phyloP scores from a whole-genome alignment of 2,329 filamentous ascomycete species.

The Alternaria panax region DNA sequence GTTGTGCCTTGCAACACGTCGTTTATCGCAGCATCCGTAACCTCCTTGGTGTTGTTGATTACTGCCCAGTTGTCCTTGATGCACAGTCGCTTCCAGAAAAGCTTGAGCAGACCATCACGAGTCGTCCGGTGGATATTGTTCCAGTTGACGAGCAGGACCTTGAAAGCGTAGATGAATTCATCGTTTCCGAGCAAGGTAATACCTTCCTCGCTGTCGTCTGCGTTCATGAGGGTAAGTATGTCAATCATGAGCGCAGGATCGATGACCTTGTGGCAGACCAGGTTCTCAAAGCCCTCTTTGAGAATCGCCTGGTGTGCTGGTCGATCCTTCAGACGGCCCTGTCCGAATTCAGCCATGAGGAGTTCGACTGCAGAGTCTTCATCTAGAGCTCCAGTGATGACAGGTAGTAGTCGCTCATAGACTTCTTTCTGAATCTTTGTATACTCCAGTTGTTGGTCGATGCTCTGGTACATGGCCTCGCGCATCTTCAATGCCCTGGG shows the following conservation, averaged over 20 bases:
- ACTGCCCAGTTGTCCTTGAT: slow-evolving; percentile 84
- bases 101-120: slow-evolving; percentile 59
- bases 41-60: slow-evolving; percentile 78
- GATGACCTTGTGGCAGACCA: slow-evolving; percentile 76
- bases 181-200: slow-evolving; percentile 55
- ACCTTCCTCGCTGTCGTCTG: slow-evolving; percentile 52
- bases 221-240: slow-evolving; percentile 78
- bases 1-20: slow-evolving; percentile 67
- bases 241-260: slow-evolving; percentile 68
- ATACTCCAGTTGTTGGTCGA: slow-evolving; percentile 70
- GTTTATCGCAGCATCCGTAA: slow-evolving; percentile 73
- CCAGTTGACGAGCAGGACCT: slow-evolving; percentile 61
- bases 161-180: slow-evolving; percentile 79
- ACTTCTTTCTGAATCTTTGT: slow-evolving; percentile 82
- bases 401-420: slow-evolving; percentile 73
- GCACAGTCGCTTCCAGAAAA: slow-evolving; percentile 90
- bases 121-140: slow-evolving; percentile 57
- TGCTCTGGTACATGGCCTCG: slow-evolving; percentile 41
- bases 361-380: slow-evolving; percentile 78
- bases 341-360: slow-evolving; percentile 71
- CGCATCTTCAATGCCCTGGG: slow-evolving; percentile 52
- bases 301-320: slow-evolving; percentile 75
- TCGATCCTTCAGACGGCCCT: slow-evolving; percentile 63
- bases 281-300: slow-evolving; percentile 70
- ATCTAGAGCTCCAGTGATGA: slow-evolving; percentile 77